A percentile compares a stretch with the other conserved stretches of the same genome.
phyloP scores from a whole-genome alignment of 371 early-diverging fungal species.

The Rhizopus stolonifer region DNA sequence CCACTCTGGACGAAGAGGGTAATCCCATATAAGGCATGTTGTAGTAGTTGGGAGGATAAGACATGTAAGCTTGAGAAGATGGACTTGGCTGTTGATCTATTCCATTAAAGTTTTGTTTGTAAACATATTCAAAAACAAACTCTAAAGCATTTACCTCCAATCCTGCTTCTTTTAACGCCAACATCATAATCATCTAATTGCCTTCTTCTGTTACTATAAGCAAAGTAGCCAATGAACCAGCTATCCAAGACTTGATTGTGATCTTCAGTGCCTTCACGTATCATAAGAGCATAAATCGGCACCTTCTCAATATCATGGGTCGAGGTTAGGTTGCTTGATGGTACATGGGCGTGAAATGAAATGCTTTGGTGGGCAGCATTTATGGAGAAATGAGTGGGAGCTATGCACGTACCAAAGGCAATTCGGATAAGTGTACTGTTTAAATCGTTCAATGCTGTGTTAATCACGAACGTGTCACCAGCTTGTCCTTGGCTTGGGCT shows the following conservation, averaged over 20 bases:
- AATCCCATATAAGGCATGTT: background rate
- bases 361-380: slow-evolving; percentile 16
- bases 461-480: slow-evolving; percentile 14
- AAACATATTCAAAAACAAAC: background rate
- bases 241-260: slow-evolving; percentile 10
- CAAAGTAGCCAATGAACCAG: slow-evolving; percentile 19
- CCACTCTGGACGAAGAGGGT: slow-evolving; percentile 1
- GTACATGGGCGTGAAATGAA: slow-evolving; percentile 15
- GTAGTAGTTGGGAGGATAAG: background rate
- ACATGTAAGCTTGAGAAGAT: background rate
- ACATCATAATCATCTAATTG: slow-evolving; percentile 1
- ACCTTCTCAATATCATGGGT: slow-evolving; percentile 7
- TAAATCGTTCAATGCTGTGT: slow-evolving; percentile 1
- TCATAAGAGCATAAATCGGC: slow-evolving; percentile 16
- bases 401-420: slow-evolving; percentile 19
- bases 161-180: background rate
- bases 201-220: slow-evolving; percentile 14
- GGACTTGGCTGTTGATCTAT: background rate
- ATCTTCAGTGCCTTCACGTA: slow-evolving; percentile 10
- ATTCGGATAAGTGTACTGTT: slow-evolving; percentile 14
- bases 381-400: slow-evolving; percentile 19
- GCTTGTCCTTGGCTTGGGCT: slow-evolving; percentile 15
- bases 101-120: background rate
- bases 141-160: background rate
- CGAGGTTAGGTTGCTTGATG: background rate